Evolutionary conservation across 192 early-diverging fungal species (phyloP), one percentile per base, ranked within the genome.

Genomic region (Pilaira anomala): DNA sequence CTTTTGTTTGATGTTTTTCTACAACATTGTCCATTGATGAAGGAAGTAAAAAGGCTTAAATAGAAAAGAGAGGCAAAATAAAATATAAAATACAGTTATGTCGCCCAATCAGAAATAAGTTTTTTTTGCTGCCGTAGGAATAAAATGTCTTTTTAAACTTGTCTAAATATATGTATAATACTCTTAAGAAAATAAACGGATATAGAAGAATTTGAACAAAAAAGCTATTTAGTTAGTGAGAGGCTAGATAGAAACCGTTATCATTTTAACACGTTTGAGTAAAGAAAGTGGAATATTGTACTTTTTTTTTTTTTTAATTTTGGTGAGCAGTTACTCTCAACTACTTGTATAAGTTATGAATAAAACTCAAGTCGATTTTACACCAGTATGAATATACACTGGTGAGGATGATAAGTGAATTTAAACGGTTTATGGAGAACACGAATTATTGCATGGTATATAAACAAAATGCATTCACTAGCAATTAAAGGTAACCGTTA

Each of bases 251-350:
- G 19, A 50, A 22, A 50, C 48, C 48, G 22, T 50, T 50, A 50
- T 50, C 48, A 50, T 50, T 50, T 50, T 50, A 21, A 50, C 48
- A 50, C 24, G 48, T 50, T 50, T 50, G 48, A 50, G 48, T 50
- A 50, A 50, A 50, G 48, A 50, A 50, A 50, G 48, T 49, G 19
- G 39, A 40, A 40, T 40, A 40, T 40, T 40, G 39, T 40, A 40
- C 39, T 21, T 50, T 25, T 50, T 50, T 50, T n/a, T n/a, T n/a
- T n/a, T n/a, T n/a, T n/a, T 21, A 50, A 49, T 49, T 49, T 49
- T 49, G 48, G 19, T n/a, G n/a, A n/a, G n/a, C 48, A 21, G 48
- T 16, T 49, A 49, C 48, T 49, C 48, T 49, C 19, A 49, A 49
- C 48, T 49, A 22, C 18, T 49, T 22, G 18, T 22, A 49, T n/a